Percentiles rank a stretch among this genome's conserved stretches.
Evolutionary conservation across 1,139 yeast genomes (phyloP).

Genomic region (Blastobotrys capitulatus): DNA sequence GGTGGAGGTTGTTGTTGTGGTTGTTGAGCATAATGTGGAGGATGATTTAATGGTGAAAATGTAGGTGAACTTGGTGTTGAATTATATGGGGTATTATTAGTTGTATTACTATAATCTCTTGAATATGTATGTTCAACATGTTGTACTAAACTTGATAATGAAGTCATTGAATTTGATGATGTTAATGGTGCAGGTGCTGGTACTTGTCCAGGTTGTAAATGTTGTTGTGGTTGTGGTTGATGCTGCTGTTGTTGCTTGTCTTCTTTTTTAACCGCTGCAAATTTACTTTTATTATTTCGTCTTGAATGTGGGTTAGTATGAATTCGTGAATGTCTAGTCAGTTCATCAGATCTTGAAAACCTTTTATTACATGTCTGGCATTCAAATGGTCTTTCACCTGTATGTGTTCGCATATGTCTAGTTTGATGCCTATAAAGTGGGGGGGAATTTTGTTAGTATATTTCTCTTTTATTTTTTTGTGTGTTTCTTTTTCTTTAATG

Average conservation of each 20-base stretch:
- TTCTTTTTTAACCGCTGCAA: conserved; percentile 12
- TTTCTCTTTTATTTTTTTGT: background rate
- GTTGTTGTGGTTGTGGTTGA: conserved; percentile 11
- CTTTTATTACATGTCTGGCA: conserved; percentile 84
- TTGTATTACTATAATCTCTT: conserved; percentile 18
- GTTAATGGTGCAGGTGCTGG: conserved; percentile 9
- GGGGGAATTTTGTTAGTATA: background rate
- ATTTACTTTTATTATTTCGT: conserved; percentile 38
- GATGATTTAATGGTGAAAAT: conserved; percentile 12
- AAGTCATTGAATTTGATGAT: conserved; percentile 12
- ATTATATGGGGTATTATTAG: conserved; percentile 17
- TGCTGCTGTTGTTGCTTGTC: conserved; percentile 16
- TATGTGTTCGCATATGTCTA: conserved; percentile 89
- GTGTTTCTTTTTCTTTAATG: no score
- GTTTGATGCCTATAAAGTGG: conserved; percentile 58
- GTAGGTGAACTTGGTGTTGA: conserved; percentile 22
- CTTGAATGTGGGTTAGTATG: conserved; percentile 76
- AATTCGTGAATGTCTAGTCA: conserved; percentile 82
- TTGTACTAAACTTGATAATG: conserved; percentile 8
- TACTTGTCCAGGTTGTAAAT: conserved; percentile 18
- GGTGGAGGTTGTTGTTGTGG: background rate
- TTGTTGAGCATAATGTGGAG: conserved; percentile 6
- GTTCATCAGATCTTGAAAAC: conserved; percentile 83
- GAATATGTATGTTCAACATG: conserved; percentile 9
- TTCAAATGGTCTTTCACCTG: conserved; percentile 92